Evolutionary conservation across 768 basidiomycete genomes (phyloP), one percentile per base, ranked within the genome.

Genomic region (Mycena venus): DNA sequence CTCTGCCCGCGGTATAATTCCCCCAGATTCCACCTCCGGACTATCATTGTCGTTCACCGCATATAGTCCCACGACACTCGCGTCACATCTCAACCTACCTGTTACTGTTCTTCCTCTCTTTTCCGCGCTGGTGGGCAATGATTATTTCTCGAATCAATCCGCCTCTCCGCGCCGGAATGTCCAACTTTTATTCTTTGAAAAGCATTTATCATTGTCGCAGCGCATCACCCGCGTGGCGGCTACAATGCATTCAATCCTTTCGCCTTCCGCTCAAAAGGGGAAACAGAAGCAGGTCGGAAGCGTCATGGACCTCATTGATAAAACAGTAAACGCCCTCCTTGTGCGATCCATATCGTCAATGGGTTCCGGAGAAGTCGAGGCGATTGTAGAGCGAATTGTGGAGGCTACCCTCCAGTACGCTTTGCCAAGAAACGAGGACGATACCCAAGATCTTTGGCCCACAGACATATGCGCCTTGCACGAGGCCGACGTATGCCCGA

Each of bases 71-170:
- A 79, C 86, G 4, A 77, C 81, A 0, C 87, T 96, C 38, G 93
- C 95, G 11, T 79, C 86, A 0, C 91, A 93, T 78, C 82, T 96
- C 3, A 88, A 91, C 58, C 84, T 96, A 15, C 93, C 95, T 0
- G 84, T 90, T 9, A 89, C 92, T 0, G 87, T 96, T 44, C 89
- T 96, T 34, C 95, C 95, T 1, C 87, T 96, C 8, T 84, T 96
- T 4, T 94, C 91, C 23, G 93, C 95, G 12, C 84, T 96, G 21
- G 89, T 95, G 5, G 95, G 95, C 60, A 96, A 96, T 78, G 95
- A 96, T 80, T 96, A 96, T 80, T 96, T 90, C 79, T 89, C 94
- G 0, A 88, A 87, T 60, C 87, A 86, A 73, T 81, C 84, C 15
- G 87, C 90, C 56, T 84, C 88, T 9, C 84, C 85, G 47, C 86